These are phyloP conservation scores for Neopestalotiopsis rosae DNA, from an alignment of 2,329 filamentous ascomycete genomes.

Conservation along the genomic window DNA sequence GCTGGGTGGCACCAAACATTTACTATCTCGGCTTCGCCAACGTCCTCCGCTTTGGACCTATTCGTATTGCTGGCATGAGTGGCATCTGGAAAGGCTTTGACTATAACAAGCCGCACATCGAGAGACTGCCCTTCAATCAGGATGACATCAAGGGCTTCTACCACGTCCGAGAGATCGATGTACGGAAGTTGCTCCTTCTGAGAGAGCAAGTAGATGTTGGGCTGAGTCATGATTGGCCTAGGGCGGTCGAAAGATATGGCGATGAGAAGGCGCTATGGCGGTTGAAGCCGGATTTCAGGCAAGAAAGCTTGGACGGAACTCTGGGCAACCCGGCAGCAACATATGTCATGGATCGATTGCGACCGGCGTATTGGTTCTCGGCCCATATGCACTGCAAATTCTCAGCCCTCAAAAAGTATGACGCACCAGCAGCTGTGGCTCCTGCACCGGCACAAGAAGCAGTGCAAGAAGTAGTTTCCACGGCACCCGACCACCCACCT, in stretches of 20 bases:
- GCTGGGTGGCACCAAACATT: constrained; percentile 96
- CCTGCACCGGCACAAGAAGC: not conserved
- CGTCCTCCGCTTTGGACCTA: constrained; percentile 79
- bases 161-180: constrained; percentile 86
- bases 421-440: constrained; percentile 18
- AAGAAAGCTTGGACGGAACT: constrained; percentile 76
- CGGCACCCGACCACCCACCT: constrained; percentile 28
- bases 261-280: constrained; percentile 71
- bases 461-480: constrained; percentile 14
- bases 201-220: constrained; percentile 90
- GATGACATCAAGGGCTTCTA: constrained; percentile 84
- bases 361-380: constrained; percentile 89
- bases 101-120: constrained; percentile 82
- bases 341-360: constrained; percentile 79
- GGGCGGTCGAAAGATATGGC: constrained; percentile 79
- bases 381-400: constrained; percentile 94
- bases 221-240: constrained; percentile 95
- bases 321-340: constrained; percentile 82
- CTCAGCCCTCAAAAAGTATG: constrained; percentile 68
- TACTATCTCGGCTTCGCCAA: constrained; percentile 97
- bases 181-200: constrained; percentile 85
- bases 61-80: constrained; percentile 88
- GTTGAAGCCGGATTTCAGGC: constrained; percentile 75
- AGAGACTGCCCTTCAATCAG: constrained; percentile 82
- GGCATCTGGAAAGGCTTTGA: constrained; percentile 95